These are phyloP conservation scores for Oehlia diaphana DNA, from an alignment of 192 early-diverging fungal species.

Conservation along the genomic window DNA sequence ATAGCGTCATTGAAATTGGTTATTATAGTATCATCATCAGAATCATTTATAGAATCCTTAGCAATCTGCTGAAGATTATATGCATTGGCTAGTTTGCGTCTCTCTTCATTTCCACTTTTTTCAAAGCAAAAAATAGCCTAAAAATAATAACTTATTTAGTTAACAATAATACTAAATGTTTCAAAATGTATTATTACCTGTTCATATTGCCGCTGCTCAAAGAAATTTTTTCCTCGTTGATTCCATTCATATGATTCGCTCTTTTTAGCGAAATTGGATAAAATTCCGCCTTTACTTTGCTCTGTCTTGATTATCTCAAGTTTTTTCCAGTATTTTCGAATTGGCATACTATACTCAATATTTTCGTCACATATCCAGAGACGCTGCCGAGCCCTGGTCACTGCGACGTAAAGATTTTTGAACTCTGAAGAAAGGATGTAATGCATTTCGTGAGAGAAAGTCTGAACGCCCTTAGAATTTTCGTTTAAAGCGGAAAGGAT, in stretches of 20 bases:
- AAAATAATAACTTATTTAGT: background rate
- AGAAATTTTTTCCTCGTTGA: conserved; percentile 1
- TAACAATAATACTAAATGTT: background rate
- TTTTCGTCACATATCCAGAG: conserved; percentile 20
- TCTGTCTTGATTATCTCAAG: background rate
- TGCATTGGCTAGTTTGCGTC: conserved; percentile 1
- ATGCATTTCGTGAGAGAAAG: conserved; percentile 11
- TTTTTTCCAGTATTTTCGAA: background rate
- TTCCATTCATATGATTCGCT: conserved; percentile 12
- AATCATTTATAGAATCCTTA: conserved; percentile 16
- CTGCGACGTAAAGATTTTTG: conserved; percentile 17
- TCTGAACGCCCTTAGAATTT: background rate
- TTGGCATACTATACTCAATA: background rate
- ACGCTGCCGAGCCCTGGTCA: conserved; percentile 17
- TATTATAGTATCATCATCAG: background rate
- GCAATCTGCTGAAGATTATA: conserved; percentile 17
- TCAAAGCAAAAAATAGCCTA: conserved; percentile 26
- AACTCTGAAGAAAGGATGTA: conserved; percentile 19
- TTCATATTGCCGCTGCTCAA: conserved; percentile 6
- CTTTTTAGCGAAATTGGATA: conserved; percentile 7
- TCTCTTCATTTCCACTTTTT: conserved; percentile 7
- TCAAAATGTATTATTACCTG: conserved; percentile 3
- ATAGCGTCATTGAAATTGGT: background rate
- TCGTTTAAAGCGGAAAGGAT: background rate
- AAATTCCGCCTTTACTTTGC: background rate